phyloP scores from a whole-genome alignment of 1,284 basidiomycete species.

The Austroboletus novae-zelandiae region DNA sequence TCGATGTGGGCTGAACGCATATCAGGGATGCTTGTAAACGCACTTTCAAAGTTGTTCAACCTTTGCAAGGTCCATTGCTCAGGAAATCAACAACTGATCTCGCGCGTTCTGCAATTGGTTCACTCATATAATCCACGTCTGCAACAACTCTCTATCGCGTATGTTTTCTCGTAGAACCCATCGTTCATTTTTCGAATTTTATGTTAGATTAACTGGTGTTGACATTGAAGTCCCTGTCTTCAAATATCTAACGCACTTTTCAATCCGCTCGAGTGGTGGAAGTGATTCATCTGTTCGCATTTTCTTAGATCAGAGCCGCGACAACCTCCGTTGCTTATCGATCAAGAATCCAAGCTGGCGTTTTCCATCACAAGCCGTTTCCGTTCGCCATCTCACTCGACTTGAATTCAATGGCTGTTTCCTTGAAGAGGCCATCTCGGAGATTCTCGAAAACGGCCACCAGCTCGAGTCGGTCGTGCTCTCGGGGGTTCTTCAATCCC shows the following conservation, averaged over 20 bases:
- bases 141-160: constrained; percentile 56
- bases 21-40: constrained; percentile 65
- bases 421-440: constrained; percentile 49
- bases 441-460: constrained; percentile 57
- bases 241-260: constrained; percentile 56
- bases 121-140: constrained; percentile 48
- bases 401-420: constrained; percentile 61
- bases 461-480: constrained; percentile 63
- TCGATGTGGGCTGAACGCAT: neutral
- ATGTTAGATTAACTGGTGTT: constrained; percentile 45
- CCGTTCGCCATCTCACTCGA: constrained; percentile 60
- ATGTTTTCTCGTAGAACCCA: constrained; percentile 12
- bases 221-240: constrained; percentile 62
- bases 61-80: constrained; percentile 59
- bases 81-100: constrained; percentile 52
- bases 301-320: constrained; percentile 53
- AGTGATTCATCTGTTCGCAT: constrained; percentile 40
- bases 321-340: constrained; percentile 51
- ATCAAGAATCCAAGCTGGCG: constrained; percentile 54
- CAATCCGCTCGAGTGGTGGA: constrained; percentile 52
- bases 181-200: constrained; percentile 1
- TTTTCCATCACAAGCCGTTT: constrained; percentile 55
- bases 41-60: constrained; percentile 58
- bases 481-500: constrained; percentile 49
- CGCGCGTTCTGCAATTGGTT: constrained; percentile 50